phyloP scores from a whole-genome alignment of 768 basidiomycete genomes.

The Lactarius psammicola region DNA sequence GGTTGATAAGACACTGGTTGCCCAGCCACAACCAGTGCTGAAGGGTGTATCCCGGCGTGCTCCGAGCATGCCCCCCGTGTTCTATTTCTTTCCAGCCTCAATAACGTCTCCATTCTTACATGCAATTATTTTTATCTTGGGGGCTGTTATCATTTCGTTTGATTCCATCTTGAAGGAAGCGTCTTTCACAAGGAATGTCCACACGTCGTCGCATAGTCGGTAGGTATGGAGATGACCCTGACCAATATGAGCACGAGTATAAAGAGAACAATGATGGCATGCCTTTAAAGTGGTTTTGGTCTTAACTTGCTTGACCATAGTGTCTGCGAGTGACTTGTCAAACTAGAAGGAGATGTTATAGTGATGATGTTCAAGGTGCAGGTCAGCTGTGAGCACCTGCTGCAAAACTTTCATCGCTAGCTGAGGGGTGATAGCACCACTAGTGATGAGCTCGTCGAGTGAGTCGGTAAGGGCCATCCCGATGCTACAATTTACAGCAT shows the following conservation, averaged over 20 bases:
- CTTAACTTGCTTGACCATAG: constrained; percentile 91
- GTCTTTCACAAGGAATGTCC: constrained; percentile 97
- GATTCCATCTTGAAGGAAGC: constrained; percentile 95
- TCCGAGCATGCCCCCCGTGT: not conserved
- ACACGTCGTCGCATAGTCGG: constrained; percentile 91
- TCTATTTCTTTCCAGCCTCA: constrained; percentile 74
- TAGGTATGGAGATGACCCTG: constrained; percentile 90
- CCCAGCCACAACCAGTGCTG: not conserved
- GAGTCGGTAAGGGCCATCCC: constrained; percentile 98
- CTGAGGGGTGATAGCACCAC: constrained; percentile 95
- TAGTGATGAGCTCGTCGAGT: constrained; percentile 96
- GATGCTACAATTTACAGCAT: constrained; percentile 55
- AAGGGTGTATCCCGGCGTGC: not conserved
- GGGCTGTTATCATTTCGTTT: constrained; percentile 68
- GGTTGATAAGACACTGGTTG: not conserved
- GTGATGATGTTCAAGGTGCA: constrained; percentile 1
- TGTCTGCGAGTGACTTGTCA: constrained; percentile 93
- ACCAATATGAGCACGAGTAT: constrained; percentile 1
- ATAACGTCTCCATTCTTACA: constrained; percentile 94
- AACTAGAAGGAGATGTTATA: constrained; percentile 53
- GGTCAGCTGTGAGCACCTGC: constrained; percentile 59
- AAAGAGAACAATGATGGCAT: constrained; percentile 28
- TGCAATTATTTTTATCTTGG: constrained; percentile 94
- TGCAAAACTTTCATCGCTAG: constrained; percentile 98
- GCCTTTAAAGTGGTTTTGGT: constrained; percentile 93